Conservation (phyloP, 148 eudicot genomes). For the Vaccinium darrowii region DNA sequence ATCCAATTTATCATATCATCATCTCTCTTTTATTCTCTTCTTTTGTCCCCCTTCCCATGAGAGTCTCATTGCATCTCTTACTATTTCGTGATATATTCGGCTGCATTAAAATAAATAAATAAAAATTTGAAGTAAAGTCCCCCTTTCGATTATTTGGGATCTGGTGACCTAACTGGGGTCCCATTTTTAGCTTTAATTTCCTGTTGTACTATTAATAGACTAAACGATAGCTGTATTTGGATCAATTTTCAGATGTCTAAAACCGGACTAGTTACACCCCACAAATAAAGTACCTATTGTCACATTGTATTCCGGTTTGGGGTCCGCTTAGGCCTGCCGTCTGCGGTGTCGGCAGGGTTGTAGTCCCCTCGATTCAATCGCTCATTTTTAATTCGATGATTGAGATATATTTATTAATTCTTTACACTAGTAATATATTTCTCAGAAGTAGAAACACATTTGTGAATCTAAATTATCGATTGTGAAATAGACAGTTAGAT, state of each 20-base stretch:
- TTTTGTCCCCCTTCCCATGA: not conserved
- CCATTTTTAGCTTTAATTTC: not conserved
- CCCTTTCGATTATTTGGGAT: conserved; percentile 6
- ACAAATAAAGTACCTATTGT: too few relatives aligned
- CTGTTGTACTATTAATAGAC: not conserved
- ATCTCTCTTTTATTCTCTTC: not conserved
- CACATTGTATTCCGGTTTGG: too few relatives aligned
- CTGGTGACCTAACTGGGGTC: conserved; percentile 4
- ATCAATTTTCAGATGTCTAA: not conserved
- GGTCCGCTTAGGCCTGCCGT: too few relatives aligned
- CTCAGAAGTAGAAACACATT: too few relatives aligned
- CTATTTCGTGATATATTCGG: not conserved
- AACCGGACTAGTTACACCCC: not conserved
- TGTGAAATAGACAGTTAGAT: too few relatives aligned
- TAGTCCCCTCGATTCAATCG: too few relatives aligned
- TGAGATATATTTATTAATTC: too few relatives aligned
- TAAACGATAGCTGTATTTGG: not conserved
- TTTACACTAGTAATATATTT: too few relatives aligned
- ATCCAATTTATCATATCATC: not conserved
- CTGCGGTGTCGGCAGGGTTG: too few relatives aligned
- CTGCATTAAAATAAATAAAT: too few relatives aligned
- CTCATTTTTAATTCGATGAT: too few relatives aligned
- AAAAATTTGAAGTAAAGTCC: not conserved
- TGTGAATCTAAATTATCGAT: too few relatives aligned
- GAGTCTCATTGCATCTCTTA: not conserved